These are phyloP conservation scores for Rhodotorula kratochvilovae DNA, from an alignment of 768 basidiomycete genomes.

Conservation along the genomic window DNA sequence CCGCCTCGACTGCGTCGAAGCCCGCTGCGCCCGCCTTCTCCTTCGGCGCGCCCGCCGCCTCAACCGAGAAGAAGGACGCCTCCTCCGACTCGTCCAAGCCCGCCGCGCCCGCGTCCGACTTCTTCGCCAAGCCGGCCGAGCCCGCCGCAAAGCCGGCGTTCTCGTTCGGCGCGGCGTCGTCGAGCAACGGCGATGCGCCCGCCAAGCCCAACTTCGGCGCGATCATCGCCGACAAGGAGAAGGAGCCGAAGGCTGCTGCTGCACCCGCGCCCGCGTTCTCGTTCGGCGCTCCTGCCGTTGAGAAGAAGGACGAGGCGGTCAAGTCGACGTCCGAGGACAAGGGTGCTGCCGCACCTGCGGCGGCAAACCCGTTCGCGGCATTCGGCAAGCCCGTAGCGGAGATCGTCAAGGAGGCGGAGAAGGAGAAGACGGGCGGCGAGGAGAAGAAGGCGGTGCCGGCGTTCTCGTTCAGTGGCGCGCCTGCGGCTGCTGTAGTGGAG, in stretches of 20 bases:
- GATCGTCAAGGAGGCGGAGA: conserved; percentile 5
- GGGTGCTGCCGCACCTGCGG: neutral
- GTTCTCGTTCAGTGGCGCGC: conserved; percentile 21
- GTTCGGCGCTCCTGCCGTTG: conserved; percentile 6
- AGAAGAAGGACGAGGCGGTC: neutral
- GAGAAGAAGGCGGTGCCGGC: neutral
- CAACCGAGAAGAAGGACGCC: neutral
- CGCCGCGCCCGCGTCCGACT: conserved; percentile 15
- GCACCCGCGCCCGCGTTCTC: conserved; percentile 11
- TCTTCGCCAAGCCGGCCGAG: conserved; percentile 21
- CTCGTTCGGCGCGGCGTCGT: conserved; percentile 19
- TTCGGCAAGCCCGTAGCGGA: conserved; percentile 36
- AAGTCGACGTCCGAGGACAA: conserved; percentile 10
- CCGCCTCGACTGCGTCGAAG: neutral
- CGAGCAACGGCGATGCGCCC: conserved; percentile 4
- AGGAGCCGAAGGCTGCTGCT: conserved; percentile 3
- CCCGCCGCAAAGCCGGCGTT: neutral
- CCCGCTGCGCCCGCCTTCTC: neutral
- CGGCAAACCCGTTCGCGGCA: conserved; percentile 35
- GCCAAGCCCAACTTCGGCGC: conserved; percentile 58
- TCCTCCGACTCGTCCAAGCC: neutral
- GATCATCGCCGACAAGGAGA: conserved; percentile 45
- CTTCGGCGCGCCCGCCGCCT: conserved; percentile 6
- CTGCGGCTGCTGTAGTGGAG: neutral
- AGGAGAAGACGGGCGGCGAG: conserved; percentile 2